Evolutionary conservation across 2,329 filamentous ascomycete genomes (phyloP).

Genomic region (Emericellopsis atlantica): DNA sequence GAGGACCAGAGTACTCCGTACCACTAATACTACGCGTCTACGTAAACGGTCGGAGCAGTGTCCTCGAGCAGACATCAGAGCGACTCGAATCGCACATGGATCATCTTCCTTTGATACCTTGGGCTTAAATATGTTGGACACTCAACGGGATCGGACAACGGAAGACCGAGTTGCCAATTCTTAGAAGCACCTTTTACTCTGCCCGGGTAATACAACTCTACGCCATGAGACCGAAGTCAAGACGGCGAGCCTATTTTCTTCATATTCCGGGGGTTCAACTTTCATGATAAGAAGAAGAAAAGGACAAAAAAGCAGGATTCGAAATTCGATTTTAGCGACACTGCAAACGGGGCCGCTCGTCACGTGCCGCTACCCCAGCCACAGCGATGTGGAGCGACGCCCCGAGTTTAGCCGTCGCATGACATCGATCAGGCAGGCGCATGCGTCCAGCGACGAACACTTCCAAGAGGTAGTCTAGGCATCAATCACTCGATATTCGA

Average conservation of each 20-base stretch:
- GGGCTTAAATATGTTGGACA: constrained; percentile 34
- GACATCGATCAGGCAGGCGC: not conserved
- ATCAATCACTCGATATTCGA: not conserved
- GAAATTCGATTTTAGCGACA: not conserved
- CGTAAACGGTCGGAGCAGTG: no score
- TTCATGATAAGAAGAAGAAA: constrained; percentile 23
- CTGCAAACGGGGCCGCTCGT: not conserved
- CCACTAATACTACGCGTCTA: no score
- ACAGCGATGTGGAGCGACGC: not conserved
- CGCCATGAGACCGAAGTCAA: constrained; percentile 22
- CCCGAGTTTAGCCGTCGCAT: constrained; percentile 1
- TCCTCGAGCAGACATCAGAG: no score
- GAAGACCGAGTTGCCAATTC: constrained; percentile 46
- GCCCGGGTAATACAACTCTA: constrained; percentile 45
- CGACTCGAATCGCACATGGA: no score
- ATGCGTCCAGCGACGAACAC: not conserved
- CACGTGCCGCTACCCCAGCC: constrained; percentile 1
- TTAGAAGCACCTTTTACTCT: constrained; percentile 49
- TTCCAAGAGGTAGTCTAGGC: not conserved
- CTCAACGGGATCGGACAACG: constrained; percentile 53
- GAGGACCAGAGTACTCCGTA: no score
- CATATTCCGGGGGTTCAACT: constrained; percentile 44
- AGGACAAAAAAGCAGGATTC: constrained; percentile 5
- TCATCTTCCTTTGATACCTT: no score
- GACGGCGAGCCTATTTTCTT: constrained; percentile 42